Conservation (phyloP, 306 rosid genomes). For the Inga oerstediana region DNA sequence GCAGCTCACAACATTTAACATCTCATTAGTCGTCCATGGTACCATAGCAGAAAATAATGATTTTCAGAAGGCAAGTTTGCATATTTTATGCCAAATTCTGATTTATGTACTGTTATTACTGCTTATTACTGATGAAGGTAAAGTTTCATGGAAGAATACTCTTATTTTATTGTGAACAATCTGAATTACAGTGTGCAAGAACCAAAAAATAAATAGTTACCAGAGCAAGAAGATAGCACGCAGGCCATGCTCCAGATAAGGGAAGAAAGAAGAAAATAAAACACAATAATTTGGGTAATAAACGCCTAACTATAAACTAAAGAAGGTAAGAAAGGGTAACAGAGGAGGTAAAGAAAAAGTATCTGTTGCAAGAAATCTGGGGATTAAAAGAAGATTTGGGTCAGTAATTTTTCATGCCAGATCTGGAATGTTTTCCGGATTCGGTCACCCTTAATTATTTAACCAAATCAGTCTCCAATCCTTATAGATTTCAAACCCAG, state of each 20-base stretch:
- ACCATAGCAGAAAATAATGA: slow-evolving; percentile 82
- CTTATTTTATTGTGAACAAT: background rate
- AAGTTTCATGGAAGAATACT: background rate
- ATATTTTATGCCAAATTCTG: slow-evolving; percentile 16
- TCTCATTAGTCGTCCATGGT: slow-evolving; percentile 89
- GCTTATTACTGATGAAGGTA: background rate
- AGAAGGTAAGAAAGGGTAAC: background rate
- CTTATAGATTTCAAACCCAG: background rate
- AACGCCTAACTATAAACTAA: background rate
- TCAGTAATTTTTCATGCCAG: background rate
- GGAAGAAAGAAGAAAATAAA: background rate
- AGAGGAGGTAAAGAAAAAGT: background rate
- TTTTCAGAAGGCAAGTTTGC: slow-evolving; percentile 78
- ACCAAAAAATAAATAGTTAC: background rate
- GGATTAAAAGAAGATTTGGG: slow-evolving; percentile 1
- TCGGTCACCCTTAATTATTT: background rate
- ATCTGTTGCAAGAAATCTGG: background rate
- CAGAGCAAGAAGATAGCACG: background rate
- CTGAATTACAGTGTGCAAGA: slow-evolving; percentile 2
- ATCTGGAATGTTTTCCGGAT: background rate
- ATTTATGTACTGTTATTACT: slow-evolving; percentile 14
- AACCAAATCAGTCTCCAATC: background rate
- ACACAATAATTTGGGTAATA: background rate
- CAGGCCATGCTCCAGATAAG: background rate
- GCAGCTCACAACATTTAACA: slow-evolving; percentile 90